These are phyloP conservation scores for Proliferodiscus dingleyae DNA, from an alignment of 2,329 filamentous ascomycete genomes.

Conservation along the genomic window DNA sequence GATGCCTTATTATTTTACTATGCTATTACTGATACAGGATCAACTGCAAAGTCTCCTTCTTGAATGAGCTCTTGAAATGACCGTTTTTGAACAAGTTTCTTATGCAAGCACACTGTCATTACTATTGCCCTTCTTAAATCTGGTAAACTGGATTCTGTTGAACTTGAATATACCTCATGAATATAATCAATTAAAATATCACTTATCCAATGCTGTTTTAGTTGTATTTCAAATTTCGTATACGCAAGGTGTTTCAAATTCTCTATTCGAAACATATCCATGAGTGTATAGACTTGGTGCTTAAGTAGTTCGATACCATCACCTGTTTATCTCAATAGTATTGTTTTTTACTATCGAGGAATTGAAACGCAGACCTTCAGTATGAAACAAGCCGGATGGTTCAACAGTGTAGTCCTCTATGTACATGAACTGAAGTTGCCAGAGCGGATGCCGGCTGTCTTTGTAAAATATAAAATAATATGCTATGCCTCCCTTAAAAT, in stretches of 20 bases:
- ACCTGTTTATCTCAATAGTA: constrained; percentile 8
- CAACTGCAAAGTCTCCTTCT: constrained; percentile 16
- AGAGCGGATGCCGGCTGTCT: constrained; percentile 17
- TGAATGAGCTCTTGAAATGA: constrained; percentile 15
- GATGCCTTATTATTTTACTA: too few relatives aligned
- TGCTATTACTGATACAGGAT: constrained; percentile 8
- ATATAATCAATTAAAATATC: constrained; percentile 15
- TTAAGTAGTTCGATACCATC: constrained; percentile 15
- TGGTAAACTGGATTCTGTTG: constrained; percentile 1
- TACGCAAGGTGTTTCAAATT: constrained; percentile 11
- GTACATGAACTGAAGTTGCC: constrained; percentile 19
- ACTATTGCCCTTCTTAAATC: constrained; percentile 10
- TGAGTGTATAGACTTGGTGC: constrained; percentile 16
- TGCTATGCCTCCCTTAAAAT: constrained; percentile 18
- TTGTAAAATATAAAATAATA: constrained; percentile 15
- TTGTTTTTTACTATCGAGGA: constrained; percentile 5
- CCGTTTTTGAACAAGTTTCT: constrained; percentile 11
- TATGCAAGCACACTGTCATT: constrained; percentile 4
- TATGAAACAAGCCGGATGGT: constrained; percentile 6
- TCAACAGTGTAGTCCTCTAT: constrained; percentile 18
- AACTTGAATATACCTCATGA: constrained; percentile 12
- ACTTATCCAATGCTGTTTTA: constrained; percentile 17
- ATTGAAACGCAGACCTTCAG: constrained; percentile 11
- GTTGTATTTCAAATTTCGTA: constrained; percentile 11
- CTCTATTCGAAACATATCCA: constrained; percentile 14